Evolutionary conservation across 2,329 filamentous ascomycete genomes (phyloP), one percentile per base, ranked within the genome.

Genomic region (Lachnellula subtilissima): DNA sequence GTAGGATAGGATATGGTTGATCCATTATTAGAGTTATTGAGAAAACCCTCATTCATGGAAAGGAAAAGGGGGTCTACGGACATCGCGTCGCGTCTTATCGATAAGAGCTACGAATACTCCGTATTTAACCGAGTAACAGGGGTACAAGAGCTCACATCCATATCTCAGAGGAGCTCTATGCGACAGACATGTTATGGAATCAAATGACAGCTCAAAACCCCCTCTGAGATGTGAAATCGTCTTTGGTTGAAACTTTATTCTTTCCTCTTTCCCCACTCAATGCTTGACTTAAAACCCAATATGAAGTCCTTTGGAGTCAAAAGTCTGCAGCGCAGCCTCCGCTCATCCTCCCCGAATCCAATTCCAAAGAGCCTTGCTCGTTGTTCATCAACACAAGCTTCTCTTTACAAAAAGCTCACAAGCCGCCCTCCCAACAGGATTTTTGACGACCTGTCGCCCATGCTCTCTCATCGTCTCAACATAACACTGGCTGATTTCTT

Each of bases 401-500:
- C 50, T 55, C 56, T 67, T 19, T 48, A 55, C 23, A 28, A 63
- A 23, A 50, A 63, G 12, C 60, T 69, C n/a, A 59, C 56, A 11
- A 45, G 55, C n/a, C 64, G 64, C 17, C 56, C 62, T 19, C 42
- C 57, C 32, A 65, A 64, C 42, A 54, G 53, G 19, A 65, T 61
- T 36, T 62, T 61, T 50, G 82, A 86, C 63, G 78, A 82, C 65
- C 72, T 87, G 58, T 78, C 80, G 36, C 81, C 85, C 0, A 84
- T 81, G 54, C 80, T 78, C 28, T 86, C 85, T 0, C 77, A 85
- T 71, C 82, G 89, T 47, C 80, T 96, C 48, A 76, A 79, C 61
- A 74, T 83, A 32, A 80, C 85, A 8, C 78, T 93, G 1, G 68
- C 72, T 48, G 81, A 83, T 62, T 77, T 83, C 53, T 66, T 88